Conservation (phyloP, 202 grass and related monocot species). For the Carex arenaria region DNA sequence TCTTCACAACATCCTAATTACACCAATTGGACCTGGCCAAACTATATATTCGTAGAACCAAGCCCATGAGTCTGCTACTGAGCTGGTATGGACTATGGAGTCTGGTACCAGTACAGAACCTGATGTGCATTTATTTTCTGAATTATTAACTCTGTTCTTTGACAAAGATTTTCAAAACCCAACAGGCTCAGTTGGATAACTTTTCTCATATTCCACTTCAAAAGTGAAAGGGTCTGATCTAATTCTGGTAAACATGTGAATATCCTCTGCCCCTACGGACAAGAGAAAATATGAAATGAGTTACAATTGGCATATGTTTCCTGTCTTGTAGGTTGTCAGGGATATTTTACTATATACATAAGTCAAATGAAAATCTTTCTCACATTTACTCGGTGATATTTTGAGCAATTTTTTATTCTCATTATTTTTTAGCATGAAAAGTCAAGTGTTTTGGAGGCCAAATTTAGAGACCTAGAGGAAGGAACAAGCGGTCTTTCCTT, state of each 20-base stretch:
- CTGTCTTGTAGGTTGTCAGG: background rate
- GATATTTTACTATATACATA: background rate
- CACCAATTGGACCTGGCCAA: background rate
- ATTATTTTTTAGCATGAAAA: conserved; percentile 79
- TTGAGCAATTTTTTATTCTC: background rate
- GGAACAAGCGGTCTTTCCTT: conserved; percentile 51
- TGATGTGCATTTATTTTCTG: background rate
- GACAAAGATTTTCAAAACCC: background rate
- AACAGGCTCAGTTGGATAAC: background rate
- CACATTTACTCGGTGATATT: background rate
- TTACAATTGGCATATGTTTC: background rate
- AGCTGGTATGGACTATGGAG: background rate
- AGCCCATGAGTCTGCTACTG: background rate
- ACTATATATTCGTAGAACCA: background rate
- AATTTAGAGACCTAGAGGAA: conserved; percentile 88
- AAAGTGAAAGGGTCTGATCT: background rate
- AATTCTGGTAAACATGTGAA: background rate
- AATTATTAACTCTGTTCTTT: background rate
- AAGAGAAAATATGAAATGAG: background rate
- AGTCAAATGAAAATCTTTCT: background rate
- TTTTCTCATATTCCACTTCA: background rate
- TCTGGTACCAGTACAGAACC: background rate
- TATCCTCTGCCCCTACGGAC: background rate
- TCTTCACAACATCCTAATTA: background rate
- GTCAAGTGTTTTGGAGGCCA: conserved; percentile 75